phyloP scores from a whole-genome alignment of 345 rosid species.

The sweet orange (Citrus sinensis) region DNA sequence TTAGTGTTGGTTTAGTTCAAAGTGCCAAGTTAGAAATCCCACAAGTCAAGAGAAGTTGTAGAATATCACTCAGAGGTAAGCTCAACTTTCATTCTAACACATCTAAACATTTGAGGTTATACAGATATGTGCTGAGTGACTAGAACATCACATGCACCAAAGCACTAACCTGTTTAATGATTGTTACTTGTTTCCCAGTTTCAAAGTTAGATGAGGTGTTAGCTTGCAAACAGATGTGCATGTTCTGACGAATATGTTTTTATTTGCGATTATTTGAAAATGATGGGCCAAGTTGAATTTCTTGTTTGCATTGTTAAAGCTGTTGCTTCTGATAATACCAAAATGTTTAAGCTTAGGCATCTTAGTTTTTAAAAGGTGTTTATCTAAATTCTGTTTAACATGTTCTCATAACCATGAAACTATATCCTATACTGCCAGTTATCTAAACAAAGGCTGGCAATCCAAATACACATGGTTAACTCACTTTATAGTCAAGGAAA shows the following conservation, averaged over 20 bases:
- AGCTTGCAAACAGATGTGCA: neutral
- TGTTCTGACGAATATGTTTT: neutral
- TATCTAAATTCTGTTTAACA: neutral
- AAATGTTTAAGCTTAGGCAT: neutral
- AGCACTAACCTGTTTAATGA: neutral
- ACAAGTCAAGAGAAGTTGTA: neutral
- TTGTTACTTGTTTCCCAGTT: neutral
- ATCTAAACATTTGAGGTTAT: neutral
- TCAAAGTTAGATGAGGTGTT: constrained; percentile 2
- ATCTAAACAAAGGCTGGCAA: neutral
- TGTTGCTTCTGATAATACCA: neutral
- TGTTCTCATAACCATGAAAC: neutral
- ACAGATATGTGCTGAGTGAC: neutral
- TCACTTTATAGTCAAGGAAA: neutral
- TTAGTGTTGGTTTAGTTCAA: neutral
- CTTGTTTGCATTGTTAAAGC: neutral
- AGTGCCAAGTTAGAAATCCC: neutral
- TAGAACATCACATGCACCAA: neutral
- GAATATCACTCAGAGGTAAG: neutral
- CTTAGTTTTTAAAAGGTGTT: neutral
- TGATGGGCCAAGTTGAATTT: neutral
- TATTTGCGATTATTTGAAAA: neutral
- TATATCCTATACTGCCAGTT: neutral
- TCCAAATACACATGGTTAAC: neutral
- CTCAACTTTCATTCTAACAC: neutral